phyloP scores from a whole-genome alignment of 306 rosid species.

The Rosa persica region DNA sequence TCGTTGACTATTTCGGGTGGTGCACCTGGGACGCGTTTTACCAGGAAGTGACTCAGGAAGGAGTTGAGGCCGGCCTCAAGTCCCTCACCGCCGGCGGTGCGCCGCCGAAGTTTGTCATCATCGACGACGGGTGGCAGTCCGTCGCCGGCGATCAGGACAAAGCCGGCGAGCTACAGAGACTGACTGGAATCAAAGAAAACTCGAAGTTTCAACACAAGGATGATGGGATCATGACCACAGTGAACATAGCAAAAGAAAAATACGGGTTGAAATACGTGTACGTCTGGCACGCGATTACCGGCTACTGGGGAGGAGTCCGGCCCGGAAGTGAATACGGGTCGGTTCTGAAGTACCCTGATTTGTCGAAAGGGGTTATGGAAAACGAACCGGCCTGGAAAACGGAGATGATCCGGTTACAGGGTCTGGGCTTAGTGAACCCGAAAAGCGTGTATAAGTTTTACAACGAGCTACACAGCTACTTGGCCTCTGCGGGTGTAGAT shows the following conservation, averaged over 20 bases:
- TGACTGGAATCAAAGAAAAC: conserved; percentile 72
- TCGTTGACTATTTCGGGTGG: conserved; percentile 79
- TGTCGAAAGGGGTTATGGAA: conserved; percentile 59
- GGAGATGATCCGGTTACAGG: conserved; percentile 55
- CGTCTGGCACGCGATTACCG: conserved; percentile 94
- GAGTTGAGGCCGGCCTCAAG: conserved; percentile 63
- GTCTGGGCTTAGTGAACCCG: conserved; percentile 75
- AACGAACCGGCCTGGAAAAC: conserved; percentile 83
- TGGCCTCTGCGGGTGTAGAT: conserved; percentile 74
- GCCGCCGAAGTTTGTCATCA: conserved; percentile 80
- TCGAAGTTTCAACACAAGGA: conserved; percentile 60
- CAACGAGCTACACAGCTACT: conserved; percentile 63
- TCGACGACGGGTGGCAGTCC: conserved; percentile 93
- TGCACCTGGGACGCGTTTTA: conserved; percentile 97
- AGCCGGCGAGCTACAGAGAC: conserved; percentile 30
- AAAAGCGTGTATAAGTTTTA: conserved; percentile 62
- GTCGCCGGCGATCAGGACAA: conserved; percentile 41
- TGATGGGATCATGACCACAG: conserved; percentile 63
- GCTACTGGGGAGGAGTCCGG: conserved; percentile 93
- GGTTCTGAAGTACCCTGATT: conserved; percentile 46
- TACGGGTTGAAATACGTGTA: conserved; percentile 67
- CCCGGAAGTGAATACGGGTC: conserved; percentile 69
- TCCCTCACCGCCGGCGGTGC: conserved; percentile 63
- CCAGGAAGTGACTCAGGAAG: conserved; percentile 81
- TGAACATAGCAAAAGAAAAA: conserved; percentile 58